Conservation (phyloP, 768 basidiomycete species). For the Tricholoma furcatifolium region DNA sequence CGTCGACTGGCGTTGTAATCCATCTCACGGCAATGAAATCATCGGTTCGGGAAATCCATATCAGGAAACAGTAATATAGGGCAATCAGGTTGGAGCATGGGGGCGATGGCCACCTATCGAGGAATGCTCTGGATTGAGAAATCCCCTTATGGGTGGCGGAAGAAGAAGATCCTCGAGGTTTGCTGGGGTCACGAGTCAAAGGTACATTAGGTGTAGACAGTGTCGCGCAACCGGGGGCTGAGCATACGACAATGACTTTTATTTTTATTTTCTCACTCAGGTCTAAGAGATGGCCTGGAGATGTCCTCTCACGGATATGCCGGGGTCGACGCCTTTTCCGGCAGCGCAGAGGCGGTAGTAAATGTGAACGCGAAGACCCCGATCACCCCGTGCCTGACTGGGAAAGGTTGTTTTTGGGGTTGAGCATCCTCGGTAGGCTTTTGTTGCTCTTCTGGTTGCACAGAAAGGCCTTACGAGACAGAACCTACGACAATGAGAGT, state of each 20-base stretch:
- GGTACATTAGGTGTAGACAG: neutral
- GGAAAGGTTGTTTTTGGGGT: slow-evolving; percentile 9
- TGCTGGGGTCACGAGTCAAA: slow-evolving; percentile 4
- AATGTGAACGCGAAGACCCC: slow-evolving; percentile 17
- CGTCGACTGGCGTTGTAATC: neutral
- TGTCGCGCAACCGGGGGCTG: slow-evolving; percentile 8
- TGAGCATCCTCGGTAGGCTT: slow-evolving; percentile 13
- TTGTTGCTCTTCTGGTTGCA: slow-evolving; percentile 11
- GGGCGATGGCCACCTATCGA: slow-evolving; percentile 8
- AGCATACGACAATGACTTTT: neutral
- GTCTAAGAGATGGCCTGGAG: neutral
- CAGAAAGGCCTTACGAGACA: slow-evolving; percentile 1
- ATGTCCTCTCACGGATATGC: slow-evolving; percentile 17
- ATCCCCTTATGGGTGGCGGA: slow-evolving; percentile 12
- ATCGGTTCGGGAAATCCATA: slow-evolving; percentile 6
- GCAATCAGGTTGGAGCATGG: slow-evolving; percentile 7
- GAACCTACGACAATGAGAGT: slow-evolving; percentile 12
- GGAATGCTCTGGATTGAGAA: slow-evolving; percentile 1
- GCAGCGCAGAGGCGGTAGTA: slow-evolving; percentile 17
- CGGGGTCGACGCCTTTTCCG: slow-evolving; percentile 14
- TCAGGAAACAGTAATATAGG: neutral
- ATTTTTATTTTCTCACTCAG: slow-evolving; percentile 5
- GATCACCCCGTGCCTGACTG: slow-evolving; percentile 12
- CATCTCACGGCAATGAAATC: neutral
- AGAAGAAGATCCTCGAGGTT: slow-evolving; percentile 10